These are phyloP conservation scores for Bjerkandera adusta DNA, from an alignment of 1,284 basidiomycete species.

Conservation along the genomic window DNA sequence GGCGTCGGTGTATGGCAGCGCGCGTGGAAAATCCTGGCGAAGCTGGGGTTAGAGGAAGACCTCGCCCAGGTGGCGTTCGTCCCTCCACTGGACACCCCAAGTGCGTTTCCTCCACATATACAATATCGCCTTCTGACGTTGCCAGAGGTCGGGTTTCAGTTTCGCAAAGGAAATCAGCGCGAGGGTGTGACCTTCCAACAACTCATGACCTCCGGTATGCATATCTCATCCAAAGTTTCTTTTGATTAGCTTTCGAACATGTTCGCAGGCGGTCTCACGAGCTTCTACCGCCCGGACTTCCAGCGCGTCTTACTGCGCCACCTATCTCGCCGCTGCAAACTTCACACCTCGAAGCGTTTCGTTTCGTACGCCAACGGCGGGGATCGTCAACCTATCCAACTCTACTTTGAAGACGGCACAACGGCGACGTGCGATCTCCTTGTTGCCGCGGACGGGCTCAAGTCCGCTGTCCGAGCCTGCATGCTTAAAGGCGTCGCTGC, in stretches of 20 bases:
- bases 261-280: slow-evolving; percentile 36
- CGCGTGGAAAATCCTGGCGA: slow-evolving; percentile 30
- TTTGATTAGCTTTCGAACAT: neutral
- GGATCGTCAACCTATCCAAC: slow-evolving; percentile 24
- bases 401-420: slow-evolving; percentile 45
- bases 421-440: slow-evolving; percentile 43
- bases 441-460: slow-evolving; percentile 48
- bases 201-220: slow-evolving; percentile 30
- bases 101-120: slow-evolving; percentile 16
- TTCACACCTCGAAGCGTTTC: slow-evolving; percentile 38
- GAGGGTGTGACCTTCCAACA: slow-evolving; percentile 31
- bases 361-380: slow-evolving; percentile 27
- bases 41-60: slow-evolving; percentile 30
- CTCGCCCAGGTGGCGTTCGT: slow-evolving; percentile 23
- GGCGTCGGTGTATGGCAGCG: slow-evolving; percentile 37
- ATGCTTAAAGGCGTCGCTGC: slow-evolving; percentile 25
- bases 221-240: neutral
- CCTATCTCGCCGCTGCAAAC: slow-evolving; percentile 30
- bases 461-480: slow-evolving; percentile 28
- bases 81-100: slow-evolving; percentile 22
- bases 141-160: slow-evolving; percentile 29
- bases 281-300: slow-evolving; percentile 44
- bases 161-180: slow-evolving; percentile 34
- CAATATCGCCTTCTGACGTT: too few relatives aligned
- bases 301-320: slow-evolving; percentile 37